phyloP scores from a whole-genome alignment of 345 rosid species.

The Bruguiera gymnorhiza region DNA sequence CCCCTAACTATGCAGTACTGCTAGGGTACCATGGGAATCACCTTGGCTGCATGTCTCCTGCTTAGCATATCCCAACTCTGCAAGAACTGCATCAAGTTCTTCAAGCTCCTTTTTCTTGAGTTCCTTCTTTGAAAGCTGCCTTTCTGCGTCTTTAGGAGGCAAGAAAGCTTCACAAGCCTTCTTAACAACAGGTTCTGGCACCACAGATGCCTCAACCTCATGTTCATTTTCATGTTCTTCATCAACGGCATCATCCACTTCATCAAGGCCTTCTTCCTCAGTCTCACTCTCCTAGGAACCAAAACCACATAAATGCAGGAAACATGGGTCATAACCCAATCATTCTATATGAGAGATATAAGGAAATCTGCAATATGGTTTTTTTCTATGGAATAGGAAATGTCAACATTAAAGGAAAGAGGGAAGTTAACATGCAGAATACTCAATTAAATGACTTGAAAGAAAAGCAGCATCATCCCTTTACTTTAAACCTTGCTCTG shows the following conservation, averaged over 20 bases:
- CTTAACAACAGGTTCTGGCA: conserved; percentile 45
- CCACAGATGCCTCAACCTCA: conserved; percentile 47
- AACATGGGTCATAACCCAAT: neutral
- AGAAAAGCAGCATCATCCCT: neutral
- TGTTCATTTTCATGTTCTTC: conserved; percentile 36
- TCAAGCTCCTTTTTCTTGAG: conserved; percentile 80
- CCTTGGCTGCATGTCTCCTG: conserved; percentile 51
- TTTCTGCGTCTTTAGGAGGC: conserved; percentile 65
- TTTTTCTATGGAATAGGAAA: too few relatives aligned
- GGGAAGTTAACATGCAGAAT: too few relatives aligned
- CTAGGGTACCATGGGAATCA: conserved; percentile 41
- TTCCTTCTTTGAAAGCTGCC: conserved; percentile 89
- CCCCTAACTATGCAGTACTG: neutral
- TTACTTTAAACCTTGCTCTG: too few relatives aligned
- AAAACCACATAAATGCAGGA: neutral
- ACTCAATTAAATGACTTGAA: too few relatives aligned
- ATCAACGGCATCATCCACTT: conserved; percentile 72
- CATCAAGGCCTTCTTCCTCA: conserved; percentile 75
- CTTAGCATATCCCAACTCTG: conserved; percentile 58
- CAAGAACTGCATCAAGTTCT: conserved; percentile 85
- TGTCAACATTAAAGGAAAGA: too few relatives aligned
- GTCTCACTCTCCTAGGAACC: conserved; percentile 69
- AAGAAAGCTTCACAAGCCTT: conserved; percentile 48
- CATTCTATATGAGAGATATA: neutral
- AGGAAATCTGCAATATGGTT: too few relatives aligned